Evolutionary conservation across 106 monocot genomes (phyloP).

Genomic region (Dendrobium officinale): DNA sequence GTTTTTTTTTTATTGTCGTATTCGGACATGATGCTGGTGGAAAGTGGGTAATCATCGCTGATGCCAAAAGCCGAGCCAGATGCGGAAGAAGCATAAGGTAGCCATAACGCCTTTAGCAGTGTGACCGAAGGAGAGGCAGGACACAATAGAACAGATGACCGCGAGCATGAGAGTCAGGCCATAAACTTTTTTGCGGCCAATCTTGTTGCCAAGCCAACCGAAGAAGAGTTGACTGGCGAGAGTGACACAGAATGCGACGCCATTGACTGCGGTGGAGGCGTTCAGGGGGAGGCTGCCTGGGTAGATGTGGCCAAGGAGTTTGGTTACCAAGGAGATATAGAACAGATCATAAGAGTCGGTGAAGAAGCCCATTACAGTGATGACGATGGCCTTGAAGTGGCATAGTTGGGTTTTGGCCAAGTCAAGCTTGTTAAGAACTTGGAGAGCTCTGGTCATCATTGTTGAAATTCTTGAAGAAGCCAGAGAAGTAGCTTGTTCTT

Average conservation of each 20-base stretch:
- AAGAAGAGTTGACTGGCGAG: conserved; percentile 74
- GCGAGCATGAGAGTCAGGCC: conserved; percentile 66
- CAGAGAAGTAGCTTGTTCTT: too few relatives aligned
- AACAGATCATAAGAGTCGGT: conserved; percentile 96
- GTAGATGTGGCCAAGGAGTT: conserved; percentile 70
- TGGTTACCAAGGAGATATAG: conserved; percentile 81
- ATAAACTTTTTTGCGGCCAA: conserved; percentile 58
- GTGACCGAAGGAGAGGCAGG: conserved; percentile 25
- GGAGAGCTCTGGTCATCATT: conserved; percentile 12
- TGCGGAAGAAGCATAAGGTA: conserved; percentile 80
- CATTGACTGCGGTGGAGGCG: conserved; percentile 49
- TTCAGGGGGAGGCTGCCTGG: conserved; percentile 38
- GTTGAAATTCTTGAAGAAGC: not conserved
- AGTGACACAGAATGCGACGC: conserved; percentile 66
- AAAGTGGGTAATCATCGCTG: conserved; percentile 68
- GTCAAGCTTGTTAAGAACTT: conserved; percentile 42
- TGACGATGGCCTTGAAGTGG: conserved; percentile 78
- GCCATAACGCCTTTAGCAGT: not conserved
- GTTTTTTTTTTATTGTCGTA: conserved; percentile 76
- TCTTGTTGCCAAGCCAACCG: conserved; percentile 70
- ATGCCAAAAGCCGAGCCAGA: conserved; percentile 83
- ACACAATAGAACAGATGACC: conserved; percentile 59
- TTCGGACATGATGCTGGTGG: conserved; percentile 84
- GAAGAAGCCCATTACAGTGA: conserved; percentile 94
- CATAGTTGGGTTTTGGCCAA: conserved; percentile 79